Evolutionary conservation across 805 yeast species (phyloP), one percentile per base, ranked within the genome.

Genomic region (Nakazawaea pomicola): DNA sequence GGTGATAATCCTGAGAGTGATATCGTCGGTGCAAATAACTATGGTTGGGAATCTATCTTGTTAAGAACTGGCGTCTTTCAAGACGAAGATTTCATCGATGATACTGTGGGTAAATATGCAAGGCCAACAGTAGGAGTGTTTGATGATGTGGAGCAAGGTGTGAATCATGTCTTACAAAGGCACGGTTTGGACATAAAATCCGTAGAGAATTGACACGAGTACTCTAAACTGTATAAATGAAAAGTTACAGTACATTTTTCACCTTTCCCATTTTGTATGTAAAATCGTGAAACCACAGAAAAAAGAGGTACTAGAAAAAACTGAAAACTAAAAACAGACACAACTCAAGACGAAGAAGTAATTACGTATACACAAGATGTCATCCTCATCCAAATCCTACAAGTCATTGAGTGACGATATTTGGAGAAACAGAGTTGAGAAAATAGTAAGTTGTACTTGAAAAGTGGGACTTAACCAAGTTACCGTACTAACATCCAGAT

Each of bases 1-100:
- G 99, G 99, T 21, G 99, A 93, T 62, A 93, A 93, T 59, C 98
- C 97, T 4, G 93, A 82, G 21, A 77, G 89, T 38, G 99, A 93
- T 57, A 93, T 93, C 40, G 71, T 72, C 42, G 99, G 99, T 0
- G 99, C 96, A 5, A 81, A 83, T 51, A 65, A 67, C 37, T 80
- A 81, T 56, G 95, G 96, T 3, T 93, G 98, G 98, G 78, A 83
- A 36, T 80, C 93, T 10, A 74, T 88, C 28, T 71, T 93, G 33
- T 87, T 93, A 19, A 70, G 80, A 47, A 85, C 97, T 0, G 99
- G 99, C 1, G 98, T 93, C 4, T 93, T 78, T 57, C 67, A 69
- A 46, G 87, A 80, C 47, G 67, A 66, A 20, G 85, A 80, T 47
- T 71, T 61, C 61, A 57, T 56, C 49, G 37, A 47, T 43, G 21